phyloP scores from a whole-genome alignment of 805 yeast genomes.

The Aciculoconidium aculeatum region DNA sequence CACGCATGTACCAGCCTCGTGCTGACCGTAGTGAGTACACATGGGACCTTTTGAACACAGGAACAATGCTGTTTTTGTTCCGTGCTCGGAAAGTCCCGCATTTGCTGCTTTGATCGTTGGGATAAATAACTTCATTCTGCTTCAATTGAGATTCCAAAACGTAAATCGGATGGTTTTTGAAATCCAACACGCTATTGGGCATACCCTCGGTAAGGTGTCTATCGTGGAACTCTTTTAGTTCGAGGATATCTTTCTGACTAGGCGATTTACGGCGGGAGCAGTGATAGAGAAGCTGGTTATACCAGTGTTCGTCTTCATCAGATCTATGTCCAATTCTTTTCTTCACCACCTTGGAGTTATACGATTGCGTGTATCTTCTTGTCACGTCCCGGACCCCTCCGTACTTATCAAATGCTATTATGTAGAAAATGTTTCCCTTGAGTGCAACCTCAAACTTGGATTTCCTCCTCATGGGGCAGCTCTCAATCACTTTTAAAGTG shows the following conservation, averaged over 20 bases:
- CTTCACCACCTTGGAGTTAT: constrained; percentile 69
- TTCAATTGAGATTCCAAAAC: constrained; percentile 72
- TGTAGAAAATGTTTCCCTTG: constrained; percentile 63
- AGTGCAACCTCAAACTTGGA: constrained; percentile 56
- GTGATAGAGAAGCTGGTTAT: constrained; percentile 36
- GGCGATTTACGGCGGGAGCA: constrained; percentile 15
- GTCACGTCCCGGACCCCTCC: constrained; percentile 79
- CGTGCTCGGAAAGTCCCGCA: constrained; percentile 63
- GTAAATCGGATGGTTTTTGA: constrained; percentile 81
- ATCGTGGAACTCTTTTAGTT: constrained; percentile 53
- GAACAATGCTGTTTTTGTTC: constrained; percentile 33
- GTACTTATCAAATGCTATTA: constrained; percentile 63
- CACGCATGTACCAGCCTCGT: constrained; percentile 80
- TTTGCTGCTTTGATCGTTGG: constrained; percentile 44
- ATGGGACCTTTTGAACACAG: constrained; percentile 63
- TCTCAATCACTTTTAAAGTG: constrained; percentile 57
- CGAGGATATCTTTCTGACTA: constrained; percentile 44
- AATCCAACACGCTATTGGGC: constrained; percentile 79
- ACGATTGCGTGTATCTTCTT: constrained; percentile 66
- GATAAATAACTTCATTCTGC: constrained; percentile 65
- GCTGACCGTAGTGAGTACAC: constrained; percentile 65
- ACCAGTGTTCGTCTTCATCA: constrained; percentile 58
- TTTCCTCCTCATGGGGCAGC: constrained; percentile 45
- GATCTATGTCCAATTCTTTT: constrained; percentile 59
- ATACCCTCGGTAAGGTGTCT: constrained; percentile 74